Percentiles rank a stretch among this genome's conserved stretches.
phyloP scores from a whole-genome alignment of 768 basidiomycete species.

The Ramaria sp. region DNA sequence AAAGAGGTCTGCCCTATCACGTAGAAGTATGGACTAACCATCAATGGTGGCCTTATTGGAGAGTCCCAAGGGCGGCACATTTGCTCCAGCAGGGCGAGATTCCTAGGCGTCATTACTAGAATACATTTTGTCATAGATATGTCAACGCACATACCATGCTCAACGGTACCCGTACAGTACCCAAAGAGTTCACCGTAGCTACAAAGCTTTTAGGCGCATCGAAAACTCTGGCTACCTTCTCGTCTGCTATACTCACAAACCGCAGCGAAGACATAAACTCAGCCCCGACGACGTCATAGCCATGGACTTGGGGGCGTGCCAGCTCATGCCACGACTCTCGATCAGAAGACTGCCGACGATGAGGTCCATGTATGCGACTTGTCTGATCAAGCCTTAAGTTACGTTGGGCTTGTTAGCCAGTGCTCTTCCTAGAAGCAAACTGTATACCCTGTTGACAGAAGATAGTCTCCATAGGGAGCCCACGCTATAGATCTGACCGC shows the following conservation, averaged over 20 bases:
- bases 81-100: slow-evolving; percentile 65
- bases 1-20: slow-evolving; percentile 5
- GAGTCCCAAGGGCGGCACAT: slow-evolving; percentile 85
- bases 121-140: not conserved
- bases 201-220: slow-evolving; percentile 83
- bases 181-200: slow-evolving; percentile 40
- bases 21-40: slow-evolving; percentile 29
- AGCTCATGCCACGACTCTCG: slow-evolving; percentile 72
- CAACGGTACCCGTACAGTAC: slow-evolving; percentile 33
- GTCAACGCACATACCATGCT: slow-evolving; percentile 33
- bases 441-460: slow-evolving; percentile 74
- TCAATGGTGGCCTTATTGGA: slow-evolving; percentile 87
- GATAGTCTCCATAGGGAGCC: slow-evolving; percentile 79
- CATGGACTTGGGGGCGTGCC: slow-evolving; percentile 90
- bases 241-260: slow-evolving; percentile 89
- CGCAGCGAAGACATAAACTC: slow-evolving; percentile 65
- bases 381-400: slow-evolving; percentile 75
- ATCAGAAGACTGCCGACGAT: slow-evolving; percentile 10
- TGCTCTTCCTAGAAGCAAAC: not conserved
- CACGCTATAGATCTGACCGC: slow-evolving; percentile 74
- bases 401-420: slow-evolving; percentile 3
- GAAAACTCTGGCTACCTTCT: slow-evolving; percentile 91
- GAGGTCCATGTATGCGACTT: slow-evolving; percentile 71
- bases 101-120: slow-evolving; percentile 26
- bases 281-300: slow-evolving; percentile 81